phyloP scores from a whole-genome alignment of 1,284 basidiomycete genomes.

The Ceratorhiza oryzae-sativae region DNA sequence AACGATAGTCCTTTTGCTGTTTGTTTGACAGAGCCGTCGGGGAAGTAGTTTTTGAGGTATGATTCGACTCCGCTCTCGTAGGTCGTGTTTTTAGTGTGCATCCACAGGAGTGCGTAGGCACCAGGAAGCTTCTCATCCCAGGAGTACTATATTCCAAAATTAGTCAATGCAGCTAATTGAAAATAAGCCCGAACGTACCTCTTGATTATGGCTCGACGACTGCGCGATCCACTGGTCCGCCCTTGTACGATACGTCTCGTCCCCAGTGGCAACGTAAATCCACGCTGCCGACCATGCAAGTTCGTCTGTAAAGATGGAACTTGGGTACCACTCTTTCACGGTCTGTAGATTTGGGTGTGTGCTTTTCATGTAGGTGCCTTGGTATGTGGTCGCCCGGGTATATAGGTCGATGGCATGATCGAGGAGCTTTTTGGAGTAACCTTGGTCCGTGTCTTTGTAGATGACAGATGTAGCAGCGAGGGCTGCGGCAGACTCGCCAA shows the following conservation, averaged over 20 bases:
- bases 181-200: constrained; percentile 11
- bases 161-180: not conserved
- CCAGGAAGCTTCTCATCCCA: constrained; percentile 43
- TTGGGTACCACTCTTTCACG: constrained; percentile 42
- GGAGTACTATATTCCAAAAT: constrained; percentile 31
- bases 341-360: constrained; percentile 42
- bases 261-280: constrained; percentile 41
- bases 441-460: constrained; percentile 37
- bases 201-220: constrained; percentile 34
- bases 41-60: constrained; percentile 38
- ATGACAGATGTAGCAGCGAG: constrained; percentile 42
- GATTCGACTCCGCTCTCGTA: constrained; percentile 36
- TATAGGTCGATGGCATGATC: constrained; percentile 40
- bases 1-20: constrained; percentile 41
- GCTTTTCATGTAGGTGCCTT: constrained; percentile 41
- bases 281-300: constrained; percentile 42
- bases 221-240: constrained; percentile 38
- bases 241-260: constrained; percentile 34
- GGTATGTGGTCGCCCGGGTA: constrained; percentile 40
- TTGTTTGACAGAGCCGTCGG: constrained; percentile 40
- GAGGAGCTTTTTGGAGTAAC: constrained; percentile 38
- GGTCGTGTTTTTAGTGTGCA: constrained; percentile 38
- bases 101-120: constrained; percentile 31
- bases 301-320: constrained; percentile 41
- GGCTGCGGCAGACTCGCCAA: constrained; percentile 41